phyloP scores from a whole-genome alignment of 257 asterid genomes.

The Apocynum venetum region DNA sequence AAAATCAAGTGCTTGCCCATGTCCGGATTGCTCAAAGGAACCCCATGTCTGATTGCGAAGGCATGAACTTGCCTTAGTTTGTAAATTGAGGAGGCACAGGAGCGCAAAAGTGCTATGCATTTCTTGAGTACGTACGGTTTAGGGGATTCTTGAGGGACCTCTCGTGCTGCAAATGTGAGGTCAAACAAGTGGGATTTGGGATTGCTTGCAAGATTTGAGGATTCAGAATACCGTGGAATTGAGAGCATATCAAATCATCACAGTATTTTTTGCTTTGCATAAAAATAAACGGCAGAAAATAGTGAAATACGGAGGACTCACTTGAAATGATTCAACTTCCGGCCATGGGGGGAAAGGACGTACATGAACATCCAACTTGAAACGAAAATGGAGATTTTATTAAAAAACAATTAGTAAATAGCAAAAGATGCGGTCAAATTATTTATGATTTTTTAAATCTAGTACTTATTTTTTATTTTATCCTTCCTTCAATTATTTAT shows the following conservation, averaged over 20 bases:
- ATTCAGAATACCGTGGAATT: not conserved
- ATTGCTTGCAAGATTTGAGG: not conserved
- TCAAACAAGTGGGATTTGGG: not conserved
- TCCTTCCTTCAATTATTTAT: too few relatives aligned
- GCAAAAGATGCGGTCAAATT: too few relatives aligned
- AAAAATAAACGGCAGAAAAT: not conserved
- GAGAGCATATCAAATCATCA: not conserved
- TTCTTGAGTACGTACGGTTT: constrained; percentile 48
- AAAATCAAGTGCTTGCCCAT: constrained; percentile 71
- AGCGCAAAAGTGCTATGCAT: constrained; percentile 66
- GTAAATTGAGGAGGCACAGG: constrained; percentile 59
- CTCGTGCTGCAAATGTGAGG: not conserved
- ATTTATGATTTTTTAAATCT: too few relatives aligned
- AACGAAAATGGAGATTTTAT: too few relatives aligned
- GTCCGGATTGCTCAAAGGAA: constrained; percentile 45
- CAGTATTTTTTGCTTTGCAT: not conserved
- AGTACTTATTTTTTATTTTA: too few relatives aligned
- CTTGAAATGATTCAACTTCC: too few relatives aligned
- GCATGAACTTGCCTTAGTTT: constrained; percentile 67
- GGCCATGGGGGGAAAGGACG: too few relatives aligned
- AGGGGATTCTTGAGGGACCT: constrained; percentile 19
- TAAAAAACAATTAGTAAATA: too few relatives aligned
- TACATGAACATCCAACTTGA: too few relatives aligned
- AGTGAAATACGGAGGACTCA: too few relatives aligned
- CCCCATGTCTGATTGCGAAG: constrained; percentile 63